A percentile compares a stretch with the other conserved stretches of the same genome.
These are phyloP conservation scores for Citrullus mucosospermus DNA, from an alignment of 306 rosid genomes.

Conservation along the genomic window DNA sequence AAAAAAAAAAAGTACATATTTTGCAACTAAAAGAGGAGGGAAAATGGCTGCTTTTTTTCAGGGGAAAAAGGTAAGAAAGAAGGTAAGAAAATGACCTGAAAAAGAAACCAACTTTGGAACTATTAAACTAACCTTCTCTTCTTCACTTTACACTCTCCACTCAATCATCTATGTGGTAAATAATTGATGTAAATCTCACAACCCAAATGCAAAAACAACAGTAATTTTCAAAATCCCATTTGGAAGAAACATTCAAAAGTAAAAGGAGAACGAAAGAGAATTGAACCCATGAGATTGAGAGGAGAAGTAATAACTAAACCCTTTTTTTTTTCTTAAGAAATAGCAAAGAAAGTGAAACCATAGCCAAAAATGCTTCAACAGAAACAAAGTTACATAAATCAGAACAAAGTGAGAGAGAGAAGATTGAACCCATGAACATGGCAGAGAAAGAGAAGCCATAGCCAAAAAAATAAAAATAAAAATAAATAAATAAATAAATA, in stretches of 20 bases:
- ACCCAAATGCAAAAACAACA: neutral
- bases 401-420: neutral
- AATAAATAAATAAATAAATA: too few species aligned
- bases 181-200: neutral
- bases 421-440: neutral
- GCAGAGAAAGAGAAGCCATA: neutral
- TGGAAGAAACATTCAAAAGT: neutral
- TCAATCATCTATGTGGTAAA: neutral
- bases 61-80: neutral
- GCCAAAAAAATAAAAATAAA: neutral
- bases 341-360: neutral
- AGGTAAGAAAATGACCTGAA: constrained; percentile 1
- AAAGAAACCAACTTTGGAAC: constrained; percentile 13
- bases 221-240: neutral
- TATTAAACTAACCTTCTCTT: constrained; percentile 25
- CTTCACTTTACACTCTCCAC: constrained; percentile 17
- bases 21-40: neutral
- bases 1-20: neutral
- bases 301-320: neutral
- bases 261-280: neutral
- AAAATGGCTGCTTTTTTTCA: neutral
- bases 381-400: neutral
- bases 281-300: neutral
- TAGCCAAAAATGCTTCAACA: neutral
- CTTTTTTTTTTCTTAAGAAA: neutral